Conservation (phyloP, 2,329 filamentous ascomycete species). For the Botrytis galanthina region DNA sequence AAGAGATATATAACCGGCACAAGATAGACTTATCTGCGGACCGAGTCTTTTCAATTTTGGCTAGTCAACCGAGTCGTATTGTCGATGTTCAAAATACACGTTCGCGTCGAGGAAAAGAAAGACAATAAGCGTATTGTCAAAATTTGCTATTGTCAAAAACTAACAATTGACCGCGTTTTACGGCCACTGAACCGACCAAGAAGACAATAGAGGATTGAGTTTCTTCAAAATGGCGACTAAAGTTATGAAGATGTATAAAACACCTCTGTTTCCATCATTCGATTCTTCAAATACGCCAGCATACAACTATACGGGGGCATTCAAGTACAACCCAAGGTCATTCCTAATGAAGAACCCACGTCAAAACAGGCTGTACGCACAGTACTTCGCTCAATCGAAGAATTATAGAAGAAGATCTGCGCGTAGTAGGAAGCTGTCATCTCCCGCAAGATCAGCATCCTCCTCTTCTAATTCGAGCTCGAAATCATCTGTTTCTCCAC, state of each 20-base stretch:
- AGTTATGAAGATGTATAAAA: constrained; percentile 4
- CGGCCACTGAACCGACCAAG: background rate
- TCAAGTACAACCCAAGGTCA: constrained; percentile 14
- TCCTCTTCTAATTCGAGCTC: constrained; percentile 1
- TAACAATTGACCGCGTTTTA: background rate
- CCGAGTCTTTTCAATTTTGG: background rate
- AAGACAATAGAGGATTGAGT: background rate
- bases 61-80: background rate
- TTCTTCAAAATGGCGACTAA: constrained; percentile 17
- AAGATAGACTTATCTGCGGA: background rate
- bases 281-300: background rate
- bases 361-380: constrained; percentile 1
- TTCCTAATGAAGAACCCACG: background rate
- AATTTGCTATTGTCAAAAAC: background rate
- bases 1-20: background rate
- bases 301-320: background rate
- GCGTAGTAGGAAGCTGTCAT: constrained; percentile 2
- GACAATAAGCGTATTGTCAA: background rate
- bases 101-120: background rate
- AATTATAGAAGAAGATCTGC: background rate
- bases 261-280: background rate
- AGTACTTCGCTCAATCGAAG: constrained; percentile 10
- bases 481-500: constrained; percentile 7
- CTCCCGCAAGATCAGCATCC: constrained; percentile 11
- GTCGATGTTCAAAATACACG: background rate